These are phyloP conservation scores for Pseudogymnoascus sp. DNA, from an alignment of 2,329 filamentous ascomycete genomes.

Conservation along the genomic window DNA sequence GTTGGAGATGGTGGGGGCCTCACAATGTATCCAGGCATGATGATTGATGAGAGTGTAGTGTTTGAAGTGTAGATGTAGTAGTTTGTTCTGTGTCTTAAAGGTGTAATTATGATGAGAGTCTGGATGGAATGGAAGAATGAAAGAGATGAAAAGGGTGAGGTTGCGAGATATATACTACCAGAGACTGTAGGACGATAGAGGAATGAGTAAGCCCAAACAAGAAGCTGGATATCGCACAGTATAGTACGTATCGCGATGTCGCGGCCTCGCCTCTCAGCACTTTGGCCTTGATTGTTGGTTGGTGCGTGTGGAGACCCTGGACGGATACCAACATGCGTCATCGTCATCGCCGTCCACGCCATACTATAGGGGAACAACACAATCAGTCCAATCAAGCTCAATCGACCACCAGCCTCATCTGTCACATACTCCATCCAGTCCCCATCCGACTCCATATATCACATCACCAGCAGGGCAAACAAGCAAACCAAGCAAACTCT, in stretches of 20 bases:
- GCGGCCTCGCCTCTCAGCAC: constrained; percentile 1
- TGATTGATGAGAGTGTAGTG: neutral
- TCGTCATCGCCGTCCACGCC: neutral
- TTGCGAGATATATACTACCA: neutral
- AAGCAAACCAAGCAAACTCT: neutral
- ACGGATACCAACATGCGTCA: neutral
- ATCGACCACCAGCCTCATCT: neutral
- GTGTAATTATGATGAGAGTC: neutral
- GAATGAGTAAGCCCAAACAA: constrained; percentile 6
- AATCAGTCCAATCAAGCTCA: neutral
- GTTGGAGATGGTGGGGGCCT: neutral
- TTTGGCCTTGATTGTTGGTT: neutral
- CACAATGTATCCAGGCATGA: constrained; percentile 18
- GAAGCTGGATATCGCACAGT: constrained; percentile 1
- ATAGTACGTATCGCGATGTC: neutral
- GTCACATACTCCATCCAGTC: neutral
- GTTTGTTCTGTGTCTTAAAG: neutral
- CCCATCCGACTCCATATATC: neutral
- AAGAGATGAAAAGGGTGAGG: neutral
- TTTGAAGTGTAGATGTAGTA: constrained; percentile 5
- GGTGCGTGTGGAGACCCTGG: constrained; percentile 1
- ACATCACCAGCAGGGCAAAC: neutral
- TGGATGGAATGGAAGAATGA: neutral
- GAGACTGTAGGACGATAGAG: neutral
- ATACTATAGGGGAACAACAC: neutral